Base-by-base conservation (phyloP, 352 stramenopile species). In the Phytophthora ohioensis region DNA sequence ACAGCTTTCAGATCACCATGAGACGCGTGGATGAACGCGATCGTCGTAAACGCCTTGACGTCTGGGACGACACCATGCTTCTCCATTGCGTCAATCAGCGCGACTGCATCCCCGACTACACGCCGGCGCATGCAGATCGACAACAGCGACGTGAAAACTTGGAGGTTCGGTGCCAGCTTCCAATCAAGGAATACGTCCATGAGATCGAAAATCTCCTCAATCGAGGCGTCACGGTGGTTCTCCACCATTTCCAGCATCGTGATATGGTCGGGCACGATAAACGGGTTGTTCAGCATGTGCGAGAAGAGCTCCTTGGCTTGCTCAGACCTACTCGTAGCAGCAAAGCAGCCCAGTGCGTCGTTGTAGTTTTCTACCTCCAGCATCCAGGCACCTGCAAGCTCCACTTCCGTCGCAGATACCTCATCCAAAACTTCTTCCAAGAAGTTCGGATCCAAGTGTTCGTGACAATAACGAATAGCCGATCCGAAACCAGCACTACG, bases 171-270 rank as follows among this genome's bases (percentile, higher is more conserved):
- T 4, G 52, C 53, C 38, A 94, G 21, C 1, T 80, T 67, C 57
- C 80, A 77, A 38, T 91, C 79, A 6, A 94, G 71, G 54, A 94
- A 92, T 13, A 81, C 53, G 46, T 93, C 80, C 82, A 94, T 89
- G 41, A 93, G 73, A 32, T 79, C 47, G 57, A 91, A 92, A 46
- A 94, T 57, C 10, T 94, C 83, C 10, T 79, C 68, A 36, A 92
- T 82, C 11, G 87, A 70, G 15, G 81, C 80, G 3, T 88, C 69
- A 21, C 79, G 74, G 52, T 94, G 80, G 42, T 82, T 92, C 56
- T 92, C 82, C 17, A 93, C 87, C 73, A 93, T 85, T 59, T 90
- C 79, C 30, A 92, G 64, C 85, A 94, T 94, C 57, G 87, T 94
- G 49, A 91, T 84, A 61, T 87, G 77, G 57, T 92, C 79, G 0